Base-by-base conservation (phyloP, 2,329 filamentous ascomycete species). In the Coleophoma cylindrospora region DNA sequence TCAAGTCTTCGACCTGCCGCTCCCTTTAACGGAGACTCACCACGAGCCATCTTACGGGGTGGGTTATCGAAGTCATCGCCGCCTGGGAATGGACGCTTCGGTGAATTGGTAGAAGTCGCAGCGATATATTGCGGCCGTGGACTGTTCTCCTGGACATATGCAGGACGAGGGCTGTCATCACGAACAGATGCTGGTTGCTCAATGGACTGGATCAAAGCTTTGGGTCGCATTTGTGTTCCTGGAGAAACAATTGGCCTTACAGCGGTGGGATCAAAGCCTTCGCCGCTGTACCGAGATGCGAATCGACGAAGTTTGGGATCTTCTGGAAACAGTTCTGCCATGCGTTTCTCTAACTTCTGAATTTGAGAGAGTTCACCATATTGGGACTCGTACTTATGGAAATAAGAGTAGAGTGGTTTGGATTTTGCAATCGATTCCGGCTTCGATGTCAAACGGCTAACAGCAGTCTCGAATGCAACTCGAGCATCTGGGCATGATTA, bases 321-420 rank as follows among this genome's bases (percentile, higher is more conserved):
- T 51, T 91, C 84, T 0, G 91, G 91, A 68, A 90, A 99, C n/a
- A 96, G 77, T 63, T 96, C 91, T 19, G 81, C 80, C 91, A 99
- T 97, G 43, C 94, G 84, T 61, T 86, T 86, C 68, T 99, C 95
- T 14, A 99, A 76, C 65, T 95, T 94, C 56, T 84, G 83, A 48
- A 99, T 90, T 61, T 97, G 91, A 6, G 87, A 83, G 5, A 97
- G 78, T 65, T 99, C 94, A 50, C 95, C 94, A 62, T 91, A 99
- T 56, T 91, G 85, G 11, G 91, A 91, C 71, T 99, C 94, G 65
- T 95, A 96, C 60, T 91, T 87, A 70, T 99, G 92, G 67, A 99
- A 92, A 70, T 92, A 97, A 2, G 84, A 76, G 62, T 95, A 96
- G 1, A 99, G 80, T 1, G 87, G 81, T 66, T 94, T 95, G 9